Percentiles rank a stretch among this genome's conserved stretches.
Evolutionary conservation across 768 basidiomycete genomes (phyloP).

Genomic region (Mycena vulgaris): DNA sequence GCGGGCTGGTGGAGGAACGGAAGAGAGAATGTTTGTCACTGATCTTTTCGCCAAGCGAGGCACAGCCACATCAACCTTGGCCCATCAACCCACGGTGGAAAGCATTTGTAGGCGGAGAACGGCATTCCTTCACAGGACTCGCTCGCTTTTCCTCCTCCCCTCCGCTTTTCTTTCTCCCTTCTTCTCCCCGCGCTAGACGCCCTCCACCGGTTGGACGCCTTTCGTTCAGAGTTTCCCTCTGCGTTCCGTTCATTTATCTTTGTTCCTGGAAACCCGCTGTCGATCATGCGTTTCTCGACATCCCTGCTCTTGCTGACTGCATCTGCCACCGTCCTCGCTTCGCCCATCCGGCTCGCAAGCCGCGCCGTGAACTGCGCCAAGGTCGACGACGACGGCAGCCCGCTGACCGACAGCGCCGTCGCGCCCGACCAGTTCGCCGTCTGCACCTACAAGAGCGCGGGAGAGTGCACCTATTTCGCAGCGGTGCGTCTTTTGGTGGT

Average conservation of each 20-base stretch:
- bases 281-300: slow-evolving; percentile 16
- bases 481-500: not conserved
- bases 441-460: slow-evolving; percentile 9
- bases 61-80: no score
- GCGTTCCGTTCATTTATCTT: not conserved
- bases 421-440: not conserved
- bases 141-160: not conserved
- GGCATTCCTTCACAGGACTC: not conserved
- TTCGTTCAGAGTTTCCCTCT: slow-evolving; percentile 1
- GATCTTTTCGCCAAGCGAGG: no score
- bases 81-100: no score
- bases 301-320: slow-evolving; percentile 20
- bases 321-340: slow-evolving; percentile 8
- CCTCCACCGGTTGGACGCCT: slow-evolving; percentile 28
- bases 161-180: not conserved
- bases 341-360: no score
- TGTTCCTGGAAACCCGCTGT: no score
- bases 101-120: no score
- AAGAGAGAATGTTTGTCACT: no score
- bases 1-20: no score
- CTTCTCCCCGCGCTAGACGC: slow-evolving; percentile 26
- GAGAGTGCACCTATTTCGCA: slow-evolving; percentile 7
- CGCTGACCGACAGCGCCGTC: not conserved
- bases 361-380: not conserved
- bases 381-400: not conserved